phyloP scores from a whole-genome alignment of 805 yeast genomes.

The Hanseniaspora occidentalis region DNA sequence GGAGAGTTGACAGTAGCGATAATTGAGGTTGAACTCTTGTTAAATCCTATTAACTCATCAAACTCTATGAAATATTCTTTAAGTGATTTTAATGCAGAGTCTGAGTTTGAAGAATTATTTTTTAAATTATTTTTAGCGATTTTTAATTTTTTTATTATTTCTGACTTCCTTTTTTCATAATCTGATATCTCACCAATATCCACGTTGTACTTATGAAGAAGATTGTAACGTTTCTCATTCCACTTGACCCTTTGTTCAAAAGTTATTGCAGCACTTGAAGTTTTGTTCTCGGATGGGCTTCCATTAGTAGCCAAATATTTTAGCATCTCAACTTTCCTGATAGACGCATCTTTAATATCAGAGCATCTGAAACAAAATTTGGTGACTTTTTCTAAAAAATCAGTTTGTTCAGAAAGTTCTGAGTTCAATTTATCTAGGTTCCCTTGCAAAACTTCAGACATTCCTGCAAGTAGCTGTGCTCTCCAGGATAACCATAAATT shows the following conservation, averaged over 20 bases:
- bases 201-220: constrained; percentile 2
- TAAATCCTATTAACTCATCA: neutral
- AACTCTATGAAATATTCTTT: neutral
- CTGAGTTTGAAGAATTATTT: neutral
- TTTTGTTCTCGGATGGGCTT: neutral
- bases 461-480: constrained; percentile 34
- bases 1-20: neutral
- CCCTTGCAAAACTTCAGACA: constrained; percentile 24
- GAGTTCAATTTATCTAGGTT: constrained; percentile 15
- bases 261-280: neutral
- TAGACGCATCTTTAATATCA: constrained; percentile 10
- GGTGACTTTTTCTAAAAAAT: constrained; percentile 8
- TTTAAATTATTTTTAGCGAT: neutral
- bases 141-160: neutral
- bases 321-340: constrained; percentile 13
- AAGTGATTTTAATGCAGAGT: neutral
- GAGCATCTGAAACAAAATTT: too few relatives aligned
- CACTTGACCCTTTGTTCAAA: constrained; percentile 1
- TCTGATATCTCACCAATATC: constrained; percentile 4
- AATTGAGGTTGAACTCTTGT: neutral
- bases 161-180: neutral
- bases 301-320: constrained; percentile 9
- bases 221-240: constrained; percentile 1
- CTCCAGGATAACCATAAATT: constrained; percentile 57
- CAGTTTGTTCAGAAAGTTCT: constrained; percentile 16